phyloP scores from a whole-genome alignment of 2,329 filamentous ascomycete genomes.

The Pseudogymnoascus sp. region DNA sequence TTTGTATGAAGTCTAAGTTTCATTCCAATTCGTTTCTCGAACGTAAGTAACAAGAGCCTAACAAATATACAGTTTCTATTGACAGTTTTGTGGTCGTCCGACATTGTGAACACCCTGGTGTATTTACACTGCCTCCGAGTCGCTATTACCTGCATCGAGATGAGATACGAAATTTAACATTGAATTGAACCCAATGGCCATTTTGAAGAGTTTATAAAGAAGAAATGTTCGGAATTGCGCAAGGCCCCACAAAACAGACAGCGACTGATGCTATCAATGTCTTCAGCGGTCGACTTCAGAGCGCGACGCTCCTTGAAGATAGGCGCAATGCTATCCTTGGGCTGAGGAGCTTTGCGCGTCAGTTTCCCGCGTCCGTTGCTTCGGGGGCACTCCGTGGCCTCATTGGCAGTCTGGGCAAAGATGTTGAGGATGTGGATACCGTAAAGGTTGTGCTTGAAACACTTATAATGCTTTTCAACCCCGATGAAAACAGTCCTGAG shows the following conservation, averaged over 20 bases:
- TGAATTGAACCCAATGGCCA: conserved; percentile 6
- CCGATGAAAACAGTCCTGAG: conserved; percentile 68
- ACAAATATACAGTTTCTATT: neutral
- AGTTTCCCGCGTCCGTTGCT: conserved; percentile 91
- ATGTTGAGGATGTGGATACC: conserved; percentile 92
- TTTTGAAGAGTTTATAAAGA: neutral
- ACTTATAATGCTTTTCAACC: conserved; percentile 80
- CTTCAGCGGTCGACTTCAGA: conserved; percentile 77
- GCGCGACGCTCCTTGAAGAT: conserved; percentile 88
- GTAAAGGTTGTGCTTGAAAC: conserved; percentile 94
- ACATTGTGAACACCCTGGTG: neutral
- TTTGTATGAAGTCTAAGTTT: neutral
- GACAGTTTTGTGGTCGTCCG: neutral
- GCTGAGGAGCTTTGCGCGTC: conserved; percentile 89
- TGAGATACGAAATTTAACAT: conserved; percentile 1
- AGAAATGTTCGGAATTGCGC: conserved; percentile 55
- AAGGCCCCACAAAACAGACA: conserved; percentile 87
- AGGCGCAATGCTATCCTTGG: conserved; percentile 87
- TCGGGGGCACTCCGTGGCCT: conserved; percentile 84
- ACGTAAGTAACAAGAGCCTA: neutral
- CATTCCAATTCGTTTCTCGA: neutral
- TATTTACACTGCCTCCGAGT: neutral
- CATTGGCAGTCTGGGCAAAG: conserved; percentile 75
- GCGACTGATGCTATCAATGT: conserved; percentile 90
- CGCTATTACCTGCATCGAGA: neutral